Conservation (phyloP, 2,329 filamentous ascomycete genomes). For the Aspergillus hiratsukae region DNA sequence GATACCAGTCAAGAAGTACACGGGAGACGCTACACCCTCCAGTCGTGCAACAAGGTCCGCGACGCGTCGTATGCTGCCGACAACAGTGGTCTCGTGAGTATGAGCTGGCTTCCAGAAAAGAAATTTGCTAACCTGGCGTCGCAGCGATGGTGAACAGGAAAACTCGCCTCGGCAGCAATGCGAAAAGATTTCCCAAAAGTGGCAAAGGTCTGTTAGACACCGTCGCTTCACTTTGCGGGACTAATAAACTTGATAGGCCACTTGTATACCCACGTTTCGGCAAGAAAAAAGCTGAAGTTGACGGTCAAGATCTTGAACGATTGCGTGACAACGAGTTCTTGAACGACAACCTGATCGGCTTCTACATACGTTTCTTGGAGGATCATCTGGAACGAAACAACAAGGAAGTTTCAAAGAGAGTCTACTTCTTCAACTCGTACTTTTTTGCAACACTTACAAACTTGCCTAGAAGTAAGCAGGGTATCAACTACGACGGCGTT, state of each 20-base stretch:
- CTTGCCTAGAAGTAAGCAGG: conserved; percentile 45
- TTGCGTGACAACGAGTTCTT: conserved; percentile 81
- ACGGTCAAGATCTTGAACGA: conserved; percentile 52
- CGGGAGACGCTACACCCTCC: conserved; percentile 1
- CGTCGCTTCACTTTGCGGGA: background rate
- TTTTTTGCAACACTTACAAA: conserved; percentile 78
- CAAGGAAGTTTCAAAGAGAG: conserved; percentile 55
- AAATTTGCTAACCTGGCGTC: conserved; percentile 1
- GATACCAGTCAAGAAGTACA: conserved; percentile 29
- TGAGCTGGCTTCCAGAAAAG: background rate
- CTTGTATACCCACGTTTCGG: conserved; percentile 44
- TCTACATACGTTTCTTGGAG: conserved; percentile 76
- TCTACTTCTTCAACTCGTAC: conserved; percentile 90
- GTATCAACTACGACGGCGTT: conserved; percentile 80
- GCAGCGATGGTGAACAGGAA: conserved; percentile 16
- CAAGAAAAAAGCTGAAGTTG: conserved; percentile 45
- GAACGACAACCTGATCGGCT: conserved; percentile 88
- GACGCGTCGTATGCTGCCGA: conserved; percentile 14
- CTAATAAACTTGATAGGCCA: conserved; percentile 23
- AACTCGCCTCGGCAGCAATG: conserved; percentile 4
- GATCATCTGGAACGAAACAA: conserved; percentile 52
- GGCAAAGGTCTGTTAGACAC: conserved; percentile 16
- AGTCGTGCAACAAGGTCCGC: conserved; percentile 30
- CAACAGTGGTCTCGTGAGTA: conserved; percentile 19
- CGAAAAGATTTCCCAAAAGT: conserved; percentile 14